Conservation (phyloP, 2,329 filamentous ascomycete species). For the Colletotrichum liaoningense region DNA sequence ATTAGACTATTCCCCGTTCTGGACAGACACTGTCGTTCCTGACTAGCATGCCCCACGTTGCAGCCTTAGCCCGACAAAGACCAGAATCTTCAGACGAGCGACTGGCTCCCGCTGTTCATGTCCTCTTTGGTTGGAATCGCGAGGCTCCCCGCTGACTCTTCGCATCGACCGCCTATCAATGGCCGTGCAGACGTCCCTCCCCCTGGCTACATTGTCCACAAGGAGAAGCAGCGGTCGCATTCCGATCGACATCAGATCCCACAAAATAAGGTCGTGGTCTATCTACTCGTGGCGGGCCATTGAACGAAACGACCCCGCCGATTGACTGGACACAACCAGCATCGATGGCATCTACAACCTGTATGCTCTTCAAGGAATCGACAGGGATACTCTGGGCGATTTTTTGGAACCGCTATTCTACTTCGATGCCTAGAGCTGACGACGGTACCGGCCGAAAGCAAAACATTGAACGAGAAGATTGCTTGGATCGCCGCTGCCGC, state of each 20-base stretch:
- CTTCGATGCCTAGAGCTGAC: not conserved
- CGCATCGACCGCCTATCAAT: not conserved
- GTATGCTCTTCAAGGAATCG: not conserved
- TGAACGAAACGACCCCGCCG: not conserved
- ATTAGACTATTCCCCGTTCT: slow-evolving; percentile 26
- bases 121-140: not conserved
- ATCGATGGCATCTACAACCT: not conserved
- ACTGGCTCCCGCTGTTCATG: not conserved
- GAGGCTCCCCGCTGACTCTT: slow-evolving; percentile 14
- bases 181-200: not conserved
- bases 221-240: not conserved
- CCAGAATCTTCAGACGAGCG: slow-evolving; percentile 13
- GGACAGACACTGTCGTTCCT: slow-evolving; percentile 6
- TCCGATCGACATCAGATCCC: not conserved
- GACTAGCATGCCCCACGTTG: slow-evolving; percentile 17
- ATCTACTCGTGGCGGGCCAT: too few species aligned
- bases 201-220: not conserved
- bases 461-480: not conserved
- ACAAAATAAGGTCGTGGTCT: not conserved
- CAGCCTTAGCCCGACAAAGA: slow-evolving; percentile 5
- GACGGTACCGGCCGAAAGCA: not conserved
- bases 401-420: not conserved
- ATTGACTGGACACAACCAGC: not conserved
- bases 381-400: not conserved
- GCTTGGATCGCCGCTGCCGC: slow-evolving; percentile 33